Evolutionary conservation across 768 basidiomycete genomes (phyloP).

Genomic region (Leccinum broughii): DNA sequence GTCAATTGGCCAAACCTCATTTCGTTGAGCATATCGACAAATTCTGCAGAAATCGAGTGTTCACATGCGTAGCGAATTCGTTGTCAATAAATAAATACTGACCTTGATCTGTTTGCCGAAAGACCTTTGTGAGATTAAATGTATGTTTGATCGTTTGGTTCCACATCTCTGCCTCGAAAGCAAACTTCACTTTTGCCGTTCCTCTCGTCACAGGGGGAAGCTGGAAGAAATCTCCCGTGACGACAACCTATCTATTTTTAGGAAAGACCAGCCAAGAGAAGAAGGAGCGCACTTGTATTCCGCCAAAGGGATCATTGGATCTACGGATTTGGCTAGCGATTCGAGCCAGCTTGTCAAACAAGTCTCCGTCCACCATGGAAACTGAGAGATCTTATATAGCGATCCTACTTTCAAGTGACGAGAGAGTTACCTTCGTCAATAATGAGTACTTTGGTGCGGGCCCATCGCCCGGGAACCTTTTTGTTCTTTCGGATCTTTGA

Average conservation of each 20-base stretch:
- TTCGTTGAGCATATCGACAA: conserved; percentile 96
- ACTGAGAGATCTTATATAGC: conserved; percentile 48
- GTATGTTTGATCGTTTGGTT: conserved; percentile 68
- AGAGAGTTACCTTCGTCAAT: conserved; percentile 67
- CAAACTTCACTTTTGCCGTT: conserved; percentile 67
- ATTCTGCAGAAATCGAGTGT: conserved; percentile 50
- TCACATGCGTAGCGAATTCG: neutral
- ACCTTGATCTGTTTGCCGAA: conserved; percentile 93
- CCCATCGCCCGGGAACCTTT: conserved; percentile 81
- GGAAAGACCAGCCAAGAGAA: neutral
- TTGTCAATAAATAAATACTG: conserved; percentile 23
- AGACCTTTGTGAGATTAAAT: conserved; percentile 94
- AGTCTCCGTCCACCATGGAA: conserved; percentile 93
- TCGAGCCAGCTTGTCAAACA: conserved; percentile 86
- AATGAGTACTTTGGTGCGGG: conserved; percentile 79
- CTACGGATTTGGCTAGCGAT: conserved; percentile 69
- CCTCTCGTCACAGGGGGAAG: conserved; percentile 86
- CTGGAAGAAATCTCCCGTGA: conserved; percentile 98
- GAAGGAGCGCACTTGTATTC: conserved; percentile 68
- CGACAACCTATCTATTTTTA: conserved; percentile 58
- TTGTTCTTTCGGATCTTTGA: conserved; percentile 76
- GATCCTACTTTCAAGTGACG: neutral
- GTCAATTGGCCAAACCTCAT: conserved; percentile 90
- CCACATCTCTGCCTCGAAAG: conserved; percentile 90
- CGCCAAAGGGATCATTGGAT: conserved; percentile 78